These are phyloP conservation scores for Sphagnum contortum DNA, from an alignment of 225 moss, liverwort and hornwort species.

Conservation along the genomic window DNA sequence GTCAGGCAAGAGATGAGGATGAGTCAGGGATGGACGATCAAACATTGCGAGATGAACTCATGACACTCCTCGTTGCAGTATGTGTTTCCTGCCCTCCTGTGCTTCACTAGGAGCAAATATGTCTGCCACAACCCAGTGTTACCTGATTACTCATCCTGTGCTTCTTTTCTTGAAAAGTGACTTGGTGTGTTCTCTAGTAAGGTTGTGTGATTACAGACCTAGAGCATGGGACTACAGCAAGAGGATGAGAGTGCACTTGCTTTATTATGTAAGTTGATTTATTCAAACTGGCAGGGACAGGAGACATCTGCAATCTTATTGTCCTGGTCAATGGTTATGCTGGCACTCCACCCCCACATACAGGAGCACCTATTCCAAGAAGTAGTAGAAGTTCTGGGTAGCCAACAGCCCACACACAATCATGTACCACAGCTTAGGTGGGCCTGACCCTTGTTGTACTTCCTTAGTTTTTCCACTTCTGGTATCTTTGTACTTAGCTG, in stretches of 20 bases:
- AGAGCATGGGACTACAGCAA: too few species aligned
- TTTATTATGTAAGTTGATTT: background rate
- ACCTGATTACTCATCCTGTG: too few species aligned
- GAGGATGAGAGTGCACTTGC: background rate
- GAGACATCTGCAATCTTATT: slow-evolving; percentile 68
- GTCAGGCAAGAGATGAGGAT: slow-evolving; percentile 68
- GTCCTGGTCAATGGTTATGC: slow-evolving; percentile 70
- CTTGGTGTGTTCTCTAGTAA: too few species aligned
- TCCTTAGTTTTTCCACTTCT: too few species aligned
- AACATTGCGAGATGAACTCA: slow-evolving; percentile 70
- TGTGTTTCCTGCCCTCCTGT: slow-evolving; percentile 1
- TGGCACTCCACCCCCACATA: slow-evolving; percentile 48
- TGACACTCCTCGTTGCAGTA: slow-evolving; percentile 78
- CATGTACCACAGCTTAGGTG: slow-evolving; percentile 53
- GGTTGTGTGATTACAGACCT: too few species aligned
- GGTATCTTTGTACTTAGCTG: too few species aligned
- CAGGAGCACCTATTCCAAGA: slow-evolving; percentile 48
- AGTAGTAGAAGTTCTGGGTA: slow-evolving; percentile 28
- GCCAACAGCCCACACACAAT: slow-evolving; percentile 26
- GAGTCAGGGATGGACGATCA: slow-evolving; percentile 65
- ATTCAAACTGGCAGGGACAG: slow-evolving; percentile 36
- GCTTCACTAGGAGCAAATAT: too few species aligned
- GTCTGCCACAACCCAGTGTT: too few species aligned
- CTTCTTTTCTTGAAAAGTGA: too few species aligned
- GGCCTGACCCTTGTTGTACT: background rate